Base-by-base conservation (phyloP, 2,329 filamentous ascomycete genomes). In the Phyllosticta paracitricarpa region DNA sequence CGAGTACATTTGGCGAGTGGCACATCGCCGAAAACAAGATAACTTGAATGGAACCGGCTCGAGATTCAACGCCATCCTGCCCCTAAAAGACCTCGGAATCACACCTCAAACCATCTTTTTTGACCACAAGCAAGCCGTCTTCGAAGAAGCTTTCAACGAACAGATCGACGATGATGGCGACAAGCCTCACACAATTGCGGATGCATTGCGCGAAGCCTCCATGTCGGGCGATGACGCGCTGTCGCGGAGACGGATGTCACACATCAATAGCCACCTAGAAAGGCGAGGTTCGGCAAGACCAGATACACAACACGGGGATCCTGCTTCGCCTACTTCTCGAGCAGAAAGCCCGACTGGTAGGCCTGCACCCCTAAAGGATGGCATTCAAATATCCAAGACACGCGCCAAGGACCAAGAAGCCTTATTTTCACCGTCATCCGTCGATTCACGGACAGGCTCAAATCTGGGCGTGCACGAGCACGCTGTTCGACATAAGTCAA, bases 31-130 rank as follows among this genome's bases (percentile, higher is more conserved):
- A 68, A 77, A 82, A 9, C 60, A 62, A 48, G 60, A 62, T 24
- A 54, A 25, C 4, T 83, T 86, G 3, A 79, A 82, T 59, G 74
- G 75, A 68, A 70, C 65, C 69, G 78, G 63, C 61, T 72, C 66
- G 54, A 66, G 67, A 2, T 79, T 89, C 64, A 89, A 88, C 66
- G 83, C 83, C 58, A 84, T 96, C 12, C 82, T 97, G 6, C 81
- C 86, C 0, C 76, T 97, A 25, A 88, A 89, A 64, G 86, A 85
- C 51, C 77, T 96, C 58, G 85, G 86, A 12, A 85, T 97, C 33
- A 89, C 86, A 1, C 88, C 89, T 2, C 90, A 96, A 70, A 97
- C 90, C 0, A 87, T 99, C 1, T 88, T 97, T 70, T 97, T 97
- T 68, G 91, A 97, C 66, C 91, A 92, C 61, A 83, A 84, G 51